phyloP scores from a whole-genome alignment of 208 protist species.

The Trichomonas vaginalis region DNA sequence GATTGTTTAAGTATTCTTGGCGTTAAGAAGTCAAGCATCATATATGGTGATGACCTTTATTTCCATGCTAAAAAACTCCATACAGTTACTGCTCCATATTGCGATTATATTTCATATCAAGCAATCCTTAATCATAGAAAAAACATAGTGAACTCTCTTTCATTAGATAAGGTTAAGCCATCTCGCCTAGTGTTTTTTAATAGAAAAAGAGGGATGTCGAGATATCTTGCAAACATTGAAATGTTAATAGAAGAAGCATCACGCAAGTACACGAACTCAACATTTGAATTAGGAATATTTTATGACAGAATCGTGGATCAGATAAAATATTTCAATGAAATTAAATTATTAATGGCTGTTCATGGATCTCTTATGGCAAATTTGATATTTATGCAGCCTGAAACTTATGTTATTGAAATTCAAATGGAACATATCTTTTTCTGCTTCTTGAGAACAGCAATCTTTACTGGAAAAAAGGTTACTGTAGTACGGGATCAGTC shows the following conservation, averaged over 20 bases:
- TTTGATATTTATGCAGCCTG: neutral
- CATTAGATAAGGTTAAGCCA: neutral
- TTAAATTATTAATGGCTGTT: neutral
- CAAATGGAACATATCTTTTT: neutral
- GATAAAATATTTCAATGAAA: neutral
- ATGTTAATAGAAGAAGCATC: neutral
- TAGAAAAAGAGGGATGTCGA: neutral
- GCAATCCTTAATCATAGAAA: neutral
- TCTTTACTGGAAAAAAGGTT: neutral
- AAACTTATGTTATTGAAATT: neutral
- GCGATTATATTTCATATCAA: neutral
- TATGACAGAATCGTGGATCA: neutral
- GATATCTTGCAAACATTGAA: neutral
- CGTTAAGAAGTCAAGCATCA: neutral
- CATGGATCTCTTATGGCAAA: neutral
- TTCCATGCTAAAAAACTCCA: neutral
- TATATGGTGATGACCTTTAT: neutral
- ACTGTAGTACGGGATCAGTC: neutral
- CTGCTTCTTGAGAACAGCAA: neutral
- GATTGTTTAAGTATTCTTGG: neutral
- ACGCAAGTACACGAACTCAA: neutral
- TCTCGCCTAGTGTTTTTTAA: neutral
- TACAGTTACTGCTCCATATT: neutral
- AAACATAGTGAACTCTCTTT: neutral
- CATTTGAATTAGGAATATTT: neutral